phyloP scores from a whole-genome alignment of 495 filamentous ascomycete genomes.

The Penicillium herquei region DNA sequence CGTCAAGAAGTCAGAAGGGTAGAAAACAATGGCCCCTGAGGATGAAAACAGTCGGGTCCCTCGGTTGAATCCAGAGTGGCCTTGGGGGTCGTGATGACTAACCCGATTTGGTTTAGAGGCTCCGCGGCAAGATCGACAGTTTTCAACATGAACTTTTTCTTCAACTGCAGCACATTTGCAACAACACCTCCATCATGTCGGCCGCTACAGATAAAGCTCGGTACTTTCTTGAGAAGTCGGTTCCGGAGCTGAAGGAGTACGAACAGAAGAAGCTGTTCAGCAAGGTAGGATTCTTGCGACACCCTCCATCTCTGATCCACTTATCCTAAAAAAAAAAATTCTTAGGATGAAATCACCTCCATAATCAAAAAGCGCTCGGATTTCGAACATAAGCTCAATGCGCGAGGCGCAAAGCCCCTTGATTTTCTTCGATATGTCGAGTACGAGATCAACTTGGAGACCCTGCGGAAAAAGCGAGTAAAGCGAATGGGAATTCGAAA shows the following conservation, averaged over 20 bases:
- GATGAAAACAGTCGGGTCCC: conserved; percentile 26
- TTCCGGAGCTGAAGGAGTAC: conserved; percentile 86
- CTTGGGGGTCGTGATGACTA: conserved; percentile 13
- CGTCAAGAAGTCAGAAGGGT: conserved; percentile 32
- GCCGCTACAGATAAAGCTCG: conserved; percentile 88
- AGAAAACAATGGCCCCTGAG: conserved; percentile 36
- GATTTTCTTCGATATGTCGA: conserved; percentile 85
- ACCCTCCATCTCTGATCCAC: no score
- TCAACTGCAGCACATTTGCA: conserved; percentile 1
- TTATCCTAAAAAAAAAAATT: conserved; percentile 6
- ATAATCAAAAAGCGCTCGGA: conserved; percentile 88
- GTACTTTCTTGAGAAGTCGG: conserved; percentile 87
- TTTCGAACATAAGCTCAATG: conserved; percentile 87
- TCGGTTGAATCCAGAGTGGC: conserved; percentile 24
- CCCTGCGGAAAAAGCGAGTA: conserved; percentile 75
- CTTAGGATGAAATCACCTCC: conserved; percentile 77
- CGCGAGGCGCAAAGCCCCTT: conserved; percentile 66
- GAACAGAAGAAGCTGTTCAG: conserved; percentile 85
- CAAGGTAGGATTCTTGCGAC: conserved; percentile 46
- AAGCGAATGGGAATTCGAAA: conserved; percentile 72
- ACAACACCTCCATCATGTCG: conserved; percentile 57
- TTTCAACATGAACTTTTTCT: conserved; percentile 30
- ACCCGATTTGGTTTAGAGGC: conserved; percentile 22
- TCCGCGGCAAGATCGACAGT: conserved; percentile 37
- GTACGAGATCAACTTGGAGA: conserved; percentile 89